Percentiles rank a stretch among this genome's conserved stretches.
phyloP scores from a whole-genome alignment of 1,139 yeast genomes.

The Geotrichum armillariae region DNA sequence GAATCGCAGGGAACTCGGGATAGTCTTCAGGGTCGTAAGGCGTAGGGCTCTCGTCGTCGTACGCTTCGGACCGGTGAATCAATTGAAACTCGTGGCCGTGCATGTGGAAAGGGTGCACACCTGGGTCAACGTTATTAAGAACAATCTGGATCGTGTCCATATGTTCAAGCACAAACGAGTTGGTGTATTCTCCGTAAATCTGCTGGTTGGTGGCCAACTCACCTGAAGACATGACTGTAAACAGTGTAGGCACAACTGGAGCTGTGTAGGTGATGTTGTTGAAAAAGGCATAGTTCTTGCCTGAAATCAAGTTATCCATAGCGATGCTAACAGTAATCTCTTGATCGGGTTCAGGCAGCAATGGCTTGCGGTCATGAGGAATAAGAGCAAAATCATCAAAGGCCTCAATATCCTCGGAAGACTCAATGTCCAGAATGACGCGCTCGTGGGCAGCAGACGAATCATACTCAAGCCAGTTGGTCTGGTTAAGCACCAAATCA shows the following conservation, averaged over 20 bases:
- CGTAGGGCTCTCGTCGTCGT: slow-evolving; percentile 49
- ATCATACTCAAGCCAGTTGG: slow-evolving; percentile 69
- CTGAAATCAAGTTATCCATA: slow-evolving; percentile 79
- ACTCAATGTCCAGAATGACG: slow-evolving; percentile 39
- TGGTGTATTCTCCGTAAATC: slow-evolving; percentile 79
- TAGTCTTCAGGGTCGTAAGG: slow-evolving; percentile 52
- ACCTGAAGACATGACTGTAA: slow-evolving; percentile 67
- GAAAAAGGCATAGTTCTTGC: slow-evolving; percentile 89
- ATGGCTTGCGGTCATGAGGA: slow-evolving; percentile 54
- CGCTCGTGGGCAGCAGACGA: slow-evolving; percentile 47
- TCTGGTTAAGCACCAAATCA: slow-evolving; percentile 63
- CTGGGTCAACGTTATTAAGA: slow-evolving; percentile 69
- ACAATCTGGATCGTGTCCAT: slow-evolving; percentile 65
- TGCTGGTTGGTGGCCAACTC: slow-evolving; percentile 49
- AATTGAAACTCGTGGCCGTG: slow-evolving; percentile 82
- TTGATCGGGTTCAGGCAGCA: slow-evolving; percentile 66
- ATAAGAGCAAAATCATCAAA: slow-evolving; percentile 60
- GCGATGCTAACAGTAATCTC: slow-evolving; percentile 62
- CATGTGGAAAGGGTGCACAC: slow-evolving; percentile 83
- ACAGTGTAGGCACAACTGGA: slow-evolving; percentile 84
- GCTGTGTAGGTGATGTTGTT: slow-evolving; percentile 71
- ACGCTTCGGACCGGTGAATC: slow-evolving; percentile 53
- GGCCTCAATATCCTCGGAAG: slow-evolving; percentile 38
- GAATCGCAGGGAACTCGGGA: slow-evolving; percentile 57
- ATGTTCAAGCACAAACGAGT: slow-evolving; percentile 66